phyloP scores from a whole-genome alignment of 202 grass and related monocot genomes.

The Brachypodium distachyon region DNA sequence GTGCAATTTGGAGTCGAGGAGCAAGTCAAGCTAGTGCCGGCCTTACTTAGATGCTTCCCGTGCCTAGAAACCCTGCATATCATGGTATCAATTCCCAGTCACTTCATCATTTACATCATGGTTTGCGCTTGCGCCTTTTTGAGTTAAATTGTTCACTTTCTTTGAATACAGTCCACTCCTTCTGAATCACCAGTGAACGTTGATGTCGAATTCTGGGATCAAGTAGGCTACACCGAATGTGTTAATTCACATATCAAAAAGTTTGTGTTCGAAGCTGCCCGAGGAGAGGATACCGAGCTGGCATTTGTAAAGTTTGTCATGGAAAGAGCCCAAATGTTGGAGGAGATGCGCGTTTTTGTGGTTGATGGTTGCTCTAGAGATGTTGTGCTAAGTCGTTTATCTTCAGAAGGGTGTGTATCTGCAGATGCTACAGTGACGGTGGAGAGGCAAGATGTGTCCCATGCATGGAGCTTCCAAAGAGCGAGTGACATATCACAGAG shows the following conservation, averaged over 20 bases:
- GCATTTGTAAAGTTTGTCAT: slow-evolving; percentile 37
- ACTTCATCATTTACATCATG: not conserved
- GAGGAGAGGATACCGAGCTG: slow-evolving; percentile 29
- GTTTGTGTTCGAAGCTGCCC: slow-evolving; percentile 28
- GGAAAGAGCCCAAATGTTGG: slow-evolving; percentile 49
- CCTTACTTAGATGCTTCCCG: slow-evolving; percentile 63
- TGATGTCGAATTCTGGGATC: slow-evolving; percentile 37
- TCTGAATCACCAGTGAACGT: slow-evolving; percentile 6
- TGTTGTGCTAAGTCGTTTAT: slow-evolving; percentile 23
- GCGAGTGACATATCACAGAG: slow-evolving; percentile 5
- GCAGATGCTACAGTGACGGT: slow-evolving; percentile 30
- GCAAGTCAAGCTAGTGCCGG: slow-evolving; percentile 41
- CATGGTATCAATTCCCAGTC: slow-evolving; percentile 24
- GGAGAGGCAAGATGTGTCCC: not conserved
- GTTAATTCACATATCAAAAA: slow-evolving; percentile 40
- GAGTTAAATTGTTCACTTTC: not conserved
- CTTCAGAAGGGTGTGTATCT: slow-evolving; percentile 27
- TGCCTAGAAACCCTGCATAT: slow-evolving; percentile 60
- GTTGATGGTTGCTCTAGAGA: slow-evolving; percentile 31
- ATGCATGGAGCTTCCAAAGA: slow-evolving; percentile 22
- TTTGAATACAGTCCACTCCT: slow-evolving; percentile 29
- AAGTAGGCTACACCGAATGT: slow-evolving; percentile 39
- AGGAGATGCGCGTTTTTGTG: slow-evolving; percentile 33
- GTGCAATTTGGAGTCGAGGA: slow-evolving; percentile 42
- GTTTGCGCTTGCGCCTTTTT: not conserved